Conservation (phyloP, 2,329 filamentous ascomycete species). For the Lojkania enalia region DNA sequence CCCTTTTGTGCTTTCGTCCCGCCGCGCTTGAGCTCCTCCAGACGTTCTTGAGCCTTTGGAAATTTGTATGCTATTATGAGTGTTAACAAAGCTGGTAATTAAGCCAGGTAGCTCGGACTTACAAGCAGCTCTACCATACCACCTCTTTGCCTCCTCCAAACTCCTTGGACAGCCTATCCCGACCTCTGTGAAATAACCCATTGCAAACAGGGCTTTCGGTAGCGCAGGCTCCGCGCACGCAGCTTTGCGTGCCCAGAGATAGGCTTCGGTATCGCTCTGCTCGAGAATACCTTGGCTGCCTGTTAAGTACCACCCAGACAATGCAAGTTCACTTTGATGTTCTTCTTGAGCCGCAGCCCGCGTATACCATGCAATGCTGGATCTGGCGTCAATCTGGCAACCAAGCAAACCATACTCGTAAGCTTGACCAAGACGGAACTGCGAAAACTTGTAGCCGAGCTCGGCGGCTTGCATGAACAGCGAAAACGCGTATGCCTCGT, state of each 20-base stretch:
- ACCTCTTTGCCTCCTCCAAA: slow-evolving; percentile 92
- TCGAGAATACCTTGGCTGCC: slow-evolving; percentile 84
- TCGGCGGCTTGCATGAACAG: slow-evolving; percentile 85
- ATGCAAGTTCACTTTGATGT: slow-evolving; percentile 77
- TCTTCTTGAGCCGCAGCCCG: slow-evolving; percentile 89
- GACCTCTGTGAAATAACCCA: slow-evolving; percentile 96
- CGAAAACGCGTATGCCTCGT: slow-evolving; percentile 78
- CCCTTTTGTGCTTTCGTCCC: slow-evolving; percentile 73
- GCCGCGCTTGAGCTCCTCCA: slow-evolving; percentile 86
- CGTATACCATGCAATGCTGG: slow-evolving; percentile 93
- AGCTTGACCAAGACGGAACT: slow-evolving; percentile 83
- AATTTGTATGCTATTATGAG: slow-evolving; percentile 78
- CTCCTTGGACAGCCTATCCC: slow-evolving; percentile 87
- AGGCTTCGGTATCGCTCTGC: slow-evolving; percentile 94
- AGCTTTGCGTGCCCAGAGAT: slow-evolving; percentile 94
- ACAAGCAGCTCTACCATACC: slow-evolving; percentile 98
- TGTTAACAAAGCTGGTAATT: slow-evolving; percentile 22
- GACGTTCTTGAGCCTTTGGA: slow-evolving; percentile 85
- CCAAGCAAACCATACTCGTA: slow-evolving; percentile 89
- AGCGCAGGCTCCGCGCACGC: slow-evolving; percentile 74
- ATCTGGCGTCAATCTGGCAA: slow-evolving; percentile 77
- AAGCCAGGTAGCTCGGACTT: slow-evolving; percentile 53
- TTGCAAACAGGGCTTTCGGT: slow-evolving; percentile 94
- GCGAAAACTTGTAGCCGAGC: slow-evolving; percentile 91
- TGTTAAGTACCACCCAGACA: slow-evolving; percentile 80